Conservation (phyloP, 257 asterid species). For the Lavandula angustifolia region DNA sequence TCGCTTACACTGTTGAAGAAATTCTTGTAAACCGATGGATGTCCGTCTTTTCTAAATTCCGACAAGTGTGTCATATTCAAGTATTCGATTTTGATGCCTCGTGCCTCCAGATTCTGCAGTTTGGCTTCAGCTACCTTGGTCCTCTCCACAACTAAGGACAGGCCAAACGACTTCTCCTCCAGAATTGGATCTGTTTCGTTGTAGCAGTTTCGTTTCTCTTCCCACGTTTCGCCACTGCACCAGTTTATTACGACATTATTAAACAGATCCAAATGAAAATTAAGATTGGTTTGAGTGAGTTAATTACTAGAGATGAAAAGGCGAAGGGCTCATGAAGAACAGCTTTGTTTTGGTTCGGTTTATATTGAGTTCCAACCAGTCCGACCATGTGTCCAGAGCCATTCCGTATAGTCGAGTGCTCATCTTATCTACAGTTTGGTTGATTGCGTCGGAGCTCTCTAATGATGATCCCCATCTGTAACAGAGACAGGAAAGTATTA, state of each 20-base stretch:
- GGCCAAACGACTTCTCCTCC: constrained; percentile 21
- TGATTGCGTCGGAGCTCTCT: constrained; percentile 41
- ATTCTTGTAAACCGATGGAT: constrained; percentile 33
- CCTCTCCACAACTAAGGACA: background rate
- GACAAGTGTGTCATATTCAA: constrained; percentile 30
- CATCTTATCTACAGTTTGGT: constrained; percentile 39
- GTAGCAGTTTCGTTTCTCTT: constrained; percentile 16
- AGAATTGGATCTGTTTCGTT: constrained; percentile 32
- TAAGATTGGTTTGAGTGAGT: too few relatives aligned
- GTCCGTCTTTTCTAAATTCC: constrained; percentile 31
- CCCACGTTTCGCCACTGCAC: constrained; percentile 10
- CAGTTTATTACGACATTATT: background rate
- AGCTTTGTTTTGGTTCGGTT: constrained; percentile 51
- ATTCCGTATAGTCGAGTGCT: constrained; percentile 44
- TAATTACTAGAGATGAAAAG: constrained; percentile 40
- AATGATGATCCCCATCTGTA: constrained; percentile 65
- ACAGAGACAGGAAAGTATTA: background rate
- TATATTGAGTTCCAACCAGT: constrained; percentile 66
- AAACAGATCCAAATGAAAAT: background rate
- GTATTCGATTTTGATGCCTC: constrained; percentile 28
- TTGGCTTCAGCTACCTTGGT: constrained; percentile 12
- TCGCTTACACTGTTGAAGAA: background rate
- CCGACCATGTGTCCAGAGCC: constrained; percentile 65
- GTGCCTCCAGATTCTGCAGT: constrained; percentile 12
- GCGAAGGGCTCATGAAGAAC: constrained; percentile 62